Evolutionary conservation across 257 asterid genomes (phyloP), one percentile per base, ranked within the genome.

Genomic region (Solanum commersonii): DNA sequence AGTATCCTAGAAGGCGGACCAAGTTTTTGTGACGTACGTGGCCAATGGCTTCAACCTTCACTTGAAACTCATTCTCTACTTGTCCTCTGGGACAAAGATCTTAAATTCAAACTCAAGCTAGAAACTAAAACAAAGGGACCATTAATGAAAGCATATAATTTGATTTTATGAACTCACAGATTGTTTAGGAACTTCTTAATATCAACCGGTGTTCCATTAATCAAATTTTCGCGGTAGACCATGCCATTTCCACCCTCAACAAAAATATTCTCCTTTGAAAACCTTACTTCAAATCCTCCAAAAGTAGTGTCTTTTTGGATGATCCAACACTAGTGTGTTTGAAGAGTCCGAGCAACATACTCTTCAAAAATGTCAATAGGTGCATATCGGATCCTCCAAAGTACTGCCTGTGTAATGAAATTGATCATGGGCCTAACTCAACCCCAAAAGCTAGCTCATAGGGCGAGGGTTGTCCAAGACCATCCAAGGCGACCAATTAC

Each of bases 191-290:
- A 98, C 90, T 93, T 96, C 87, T 96, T 96, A 77, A 96, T 97
- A 29, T 98, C 98, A 77, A 95, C 99, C 0, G 92, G 94, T 33
- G 96, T 88, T 63, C 98, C 99, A 90, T 96, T 95, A 77, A 95
- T 90, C 72, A 96, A 92, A 85, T 91, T 91, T 52, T 98, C 99
- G 37, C 90, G 79, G 87, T 97, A 97, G 90, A 97, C 99, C 84
- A 97, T 93, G 73, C 98, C 99, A 89, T 97, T 95, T 79, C 98
- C 99, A 84, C 99, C 98, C 91, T 97, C 99, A 78, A 99, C 99
- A 76, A 96, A 83, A 83, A 97, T 89, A 89, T 96, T 94, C 88
- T 96, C 98, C 93, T 95, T 95, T 4, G 98, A 94, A 90, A 97
- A 96, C 73, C 95, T 44, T 44, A 12, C 34, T n/a, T 65, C 33